Evolutionary conservation across 768 basidiomycete species (phyloP).

Genomic region (Strobilomyces confusus): DNA sequence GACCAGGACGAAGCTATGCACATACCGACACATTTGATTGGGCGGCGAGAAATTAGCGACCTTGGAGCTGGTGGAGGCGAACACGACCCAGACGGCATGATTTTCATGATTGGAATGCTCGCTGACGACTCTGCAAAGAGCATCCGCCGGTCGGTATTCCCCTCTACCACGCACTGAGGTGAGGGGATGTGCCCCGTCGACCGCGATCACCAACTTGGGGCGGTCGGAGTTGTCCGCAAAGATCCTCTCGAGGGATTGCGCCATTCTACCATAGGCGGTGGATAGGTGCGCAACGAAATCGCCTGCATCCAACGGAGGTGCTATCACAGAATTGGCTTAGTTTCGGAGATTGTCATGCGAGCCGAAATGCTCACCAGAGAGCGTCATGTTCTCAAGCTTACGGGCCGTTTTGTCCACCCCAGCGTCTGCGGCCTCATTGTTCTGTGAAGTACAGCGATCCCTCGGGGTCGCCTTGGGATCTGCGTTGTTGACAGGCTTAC

Average conservation of each 20-base stretch:
- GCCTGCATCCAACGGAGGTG: neutral
- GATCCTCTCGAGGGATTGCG: neutral
- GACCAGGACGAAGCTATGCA: too few relatives aligned
- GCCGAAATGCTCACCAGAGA: neutral
- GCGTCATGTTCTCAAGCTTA: too few relatives aligned
- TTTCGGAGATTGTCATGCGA: too few relatives aligned
- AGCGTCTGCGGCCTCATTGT: too few relatives aligned
- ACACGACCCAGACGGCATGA: too few relatives aligned
- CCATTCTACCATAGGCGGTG: neutral
- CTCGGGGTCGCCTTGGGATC: too few relatives aligned
- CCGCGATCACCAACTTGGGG: too few relatives aligned
- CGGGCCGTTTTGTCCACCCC: too few relatives aligned
- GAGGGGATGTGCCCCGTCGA: conserved; percentile 14
- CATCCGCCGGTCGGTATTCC: neutral
- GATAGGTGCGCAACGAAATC: neutral
- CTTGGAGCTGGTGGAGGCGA: conserved; percentile 13
- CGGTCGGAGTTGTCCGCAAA: neutral
- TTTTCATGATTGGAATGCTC: too few relatives aligned
- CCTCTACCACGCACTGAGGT: neutral
- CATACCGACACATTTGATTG: neutral
- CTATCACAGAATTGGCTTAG: too few relatives aligned
- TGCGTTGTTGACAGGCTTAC: neutral
- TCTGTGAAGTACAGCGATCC: too few relatives aligned
- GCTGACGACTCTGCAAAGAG: neutral
- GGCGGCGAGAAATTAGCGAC: conserved; percentile 5